Conservation (phyloP, 257 asterid genomes). For the Solanum infundibuliforme region DNA sequence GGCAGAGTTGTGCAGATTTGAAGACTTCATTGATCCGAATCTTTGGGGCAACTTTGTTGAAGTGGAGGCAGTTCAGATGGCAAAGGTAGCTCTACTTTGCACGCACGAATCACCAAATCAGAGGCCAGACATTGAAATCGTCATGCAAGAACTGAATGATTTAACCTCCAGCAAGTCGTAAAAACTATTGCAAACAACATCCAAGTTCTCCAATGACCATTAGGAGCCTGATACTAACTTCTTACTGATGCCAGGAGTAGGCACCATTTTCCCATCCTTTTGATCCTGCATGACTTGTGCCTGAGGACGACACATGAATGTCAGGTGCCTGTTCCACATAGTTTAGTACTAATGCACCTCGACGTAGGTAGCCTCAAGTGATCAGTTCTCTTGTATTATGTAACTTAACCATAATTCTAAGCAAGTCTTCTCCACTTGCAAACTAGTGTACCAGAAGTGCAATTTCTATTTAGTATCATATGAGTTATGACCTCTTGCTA, state of each 20-base stretch:
- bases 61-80: conserved; percentile 72
- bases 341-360: background rate
- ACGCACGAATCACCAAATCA: conserved; percentile 54
- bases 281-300: background rate
- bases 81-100: conserved; percentile 78
- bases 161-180: conserved; percentile 11
- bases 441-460: background rate
- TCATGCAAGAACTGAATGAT: conserved; percentile 54
- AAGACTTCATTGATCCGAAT: conserved; percentile 54
- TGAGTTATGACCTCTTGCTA: background rate
- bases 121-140: conserved; percentile 55
- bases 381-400: background rate
- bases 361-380: background rate
- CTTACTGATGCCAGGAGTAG: conserved; percentile 6
- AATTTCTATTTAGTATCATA: background rate
- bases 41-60: conserved; percentile 56
- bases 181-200: background rate
- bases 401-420: background rate
- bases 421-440: background rate
- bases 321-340: background rate
- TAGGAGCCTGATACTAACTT: conserved; percentile 19
- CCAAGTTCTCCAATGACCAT: background rate
- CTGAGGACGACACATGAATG: background rate
- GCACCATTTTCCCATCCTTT: background rate
- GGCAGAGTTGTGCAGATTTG: conserved; percentile 59